Percentiles rank a stretch among this genome's conserved stretches.
Evolutionary conservation across 1,139 yeast species (phyloP).

Genomic region (Magnusiomyces magnusii): DNA sequence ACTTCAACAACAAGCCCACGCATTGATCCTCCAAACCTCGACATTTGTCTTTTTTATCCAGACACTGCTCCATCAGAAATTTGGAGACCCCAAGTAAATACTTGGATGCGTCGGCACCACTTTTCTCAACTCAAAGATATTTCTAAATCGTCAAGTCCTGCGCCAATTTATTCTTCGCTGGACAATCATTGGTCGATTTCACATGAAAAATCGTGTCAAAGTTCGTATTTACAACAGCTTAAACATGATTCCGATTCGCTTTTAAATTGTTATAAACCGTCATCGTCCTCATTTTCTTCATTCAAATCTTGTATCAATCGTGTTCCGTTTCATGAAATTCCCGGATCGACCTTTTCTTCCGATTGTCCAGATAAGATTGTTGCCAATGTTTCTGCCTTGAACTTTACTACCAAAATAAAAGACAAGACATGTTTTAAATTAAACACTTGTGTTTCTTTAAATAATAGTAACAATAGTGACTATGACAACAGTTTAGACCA

Average conservation of each 20-base stretch:
- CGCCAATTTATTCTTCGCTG: conserved; percentile 11
- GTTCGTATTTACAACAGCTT: not conserved
- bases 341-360: not conserved
- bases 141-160: conserved; percentile 15
- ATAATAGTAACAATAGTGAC: not conserved
- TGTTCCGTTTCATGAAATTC: not conserved
- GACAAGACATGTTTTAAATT: not conserved
- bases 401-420: not conserved
- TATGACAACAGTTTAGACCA: not conserved
- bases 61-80: conserved; percentile 36
- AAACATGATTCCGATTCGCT: not conserved
- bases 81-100: conserved; percentile 36
- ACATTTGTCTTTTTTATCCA: conserved; percentile 31
- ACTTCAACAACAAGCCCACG: not conserved
- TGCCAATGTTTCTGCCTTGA: not conserved
- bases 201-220: not conserved
- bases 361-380: not conserved
- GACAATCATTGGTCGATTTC: conserved; percentile 1
- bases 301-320: no score
- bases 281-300: no score
- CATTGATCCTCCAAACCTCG: not conserved
- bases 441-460: no score
- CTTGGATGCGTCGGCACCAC: conserved; percentile 30
- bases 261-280: not conserved
- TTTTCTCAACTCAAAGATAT: conserved; percentile 17